Base-by-base conservation (phyloP, 495 filamentous ascomycete genomes). In the Umbilicaria muhlenbergii region DNA sequence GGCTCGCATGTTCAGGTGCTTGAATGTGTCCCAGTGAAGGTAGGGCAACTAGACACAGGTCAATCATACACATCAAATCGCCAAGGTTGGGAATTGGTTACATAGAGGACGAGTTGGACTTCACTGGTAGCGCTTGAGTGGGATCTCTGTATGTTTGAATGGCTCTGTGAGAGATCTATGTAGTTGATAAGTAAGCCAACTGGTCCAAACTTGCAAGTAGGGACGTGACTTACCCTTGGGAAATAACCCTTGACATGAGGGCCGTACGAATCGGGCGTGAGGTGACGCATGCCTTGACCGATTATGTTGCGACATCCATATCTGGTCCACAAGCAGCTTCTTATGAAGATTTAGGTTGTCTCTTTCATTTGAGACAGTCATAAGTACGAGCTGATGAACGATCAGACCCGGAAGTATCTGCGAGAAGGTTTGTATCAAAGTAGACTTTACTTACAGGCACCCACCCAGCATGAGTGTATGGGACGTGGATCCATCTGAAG, bases 21-120 rank as follows among this genome's bases (percentile, higher is more conserved):
- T 58, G 52, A 80, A 83, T 0, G 72, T 78, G 47, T 83, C 78
- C 58, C 75, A 82, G 49, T 83, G 77, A 1, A 83, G 68, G 58
- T 80, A 72, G 0, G 61, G 59, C 11, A 73, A 41, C 38, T 62
- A n/a, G 13, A 14, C n/a, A 49, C 53, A 45, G 4, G 41, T 14
- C 10, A 34, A 5, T 12, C 12, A 38, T 5, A 32, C 33, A 15
- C 11, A 15, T 13, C 8, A 14, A 46, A 13, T 39, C 6, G n/a
- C 2, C 3, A 10, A 18, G 19, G 19, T 11, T 24, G 6, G 15
- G 3, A 18, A 13, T 41, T 19, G 58, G 57, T 54, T 49, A 77
- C 44, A 71, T 57, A 67, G 48, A 60, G 54, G 35, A 50, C 65
- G 45, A 51, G 55, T 45, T 57, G 65, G 49, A 48, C 57, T 33